These are phyloP conservation scores for Gnomoniopsis sp. DNA, from an alignment of 2,329 filamentous ascomycete species.

Conservation along the genomic window DNA sequence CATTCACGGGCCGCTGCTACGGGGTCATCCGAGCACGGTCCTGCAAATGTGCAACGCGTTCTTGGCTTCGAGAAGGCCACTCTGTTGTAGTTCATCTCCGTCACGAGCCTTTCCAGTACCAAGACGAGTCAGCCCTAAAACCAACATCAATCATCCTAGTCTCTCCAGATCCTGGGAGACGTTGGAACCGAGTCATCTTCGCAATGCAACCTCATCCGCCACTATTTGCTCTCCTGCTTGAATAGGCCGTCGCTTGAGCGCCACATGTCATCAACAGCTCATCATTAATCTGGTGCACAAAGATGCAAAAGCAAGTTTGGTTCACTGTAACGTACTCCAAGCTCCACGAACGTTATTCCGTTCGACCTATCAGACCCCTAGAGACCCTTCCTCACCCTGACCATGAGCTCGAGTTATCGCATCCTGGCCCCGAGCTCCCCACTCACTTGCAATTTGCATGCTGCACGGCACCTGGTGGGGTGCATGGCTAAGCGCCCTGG, in stretches of 20 bases:
- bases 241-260: background rate
- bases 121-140: background rate
- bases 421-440: background rate
- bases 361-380: slow-evolving; percentile 11
- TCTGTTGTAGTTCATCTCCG: background rate
- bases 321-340: background rate
- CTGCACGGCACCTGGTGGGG: slow-evolving; percentile 5
- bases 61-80: background rate
- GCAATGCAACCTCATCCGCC: background rate
- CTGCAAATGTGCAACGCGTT: background rate
- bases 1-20: background rate
- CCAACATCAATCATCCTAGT: background rate
- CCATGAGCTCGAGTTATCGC: background rate
- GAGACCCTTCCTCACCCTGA: background rate
- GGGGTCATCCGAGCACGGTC: too few species aligned
- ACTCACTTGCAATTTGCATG: background rate
- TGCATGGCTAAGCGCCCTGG: slow-evolving; percentile 11
- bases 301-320: background rate
- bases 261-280: background rate
- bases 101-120: background rate
- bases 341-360: background rate
- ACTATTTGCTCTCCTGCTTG: background rate
- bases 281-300: background rate
- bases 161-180: background rate
- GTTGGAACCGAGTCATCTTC: background rate